Conservation (phyloP, 441 rosid genomes). For the Euphorbia celastroides region DNA sequence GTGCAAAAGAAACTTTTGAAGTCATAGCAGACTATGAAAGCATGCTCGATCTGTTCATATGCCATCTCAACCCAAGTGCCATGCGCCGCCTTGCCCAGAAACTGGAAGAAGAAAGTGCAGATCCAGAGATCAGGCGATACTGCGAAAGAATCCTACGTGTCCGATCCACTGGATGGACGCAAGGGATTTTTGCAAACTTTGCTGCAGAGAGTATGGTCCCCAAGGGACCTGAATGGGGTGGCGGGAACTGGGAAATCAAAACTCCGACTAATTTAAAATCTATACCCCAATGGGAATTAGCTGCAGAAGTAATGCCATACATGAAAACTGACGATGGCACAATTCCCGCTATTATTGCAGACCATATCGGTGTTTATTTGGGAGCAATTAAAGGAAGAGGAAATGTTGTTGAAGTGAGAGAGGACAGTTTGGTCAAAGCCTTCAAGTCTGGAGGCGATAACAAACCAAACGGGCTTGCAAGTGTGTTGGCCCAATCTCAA, state of each 20-base stretch:
- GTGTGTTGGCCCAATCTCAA: slow-evolving; percentile 38
- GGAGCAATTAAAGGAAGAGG: slow-evolving; percentile 96
- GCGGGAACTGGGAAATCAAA: slow-evolving; percentile 99
- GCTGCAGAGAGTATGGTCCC: slow-evolving; percentile 99
- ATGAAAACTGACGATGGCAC: slow-evolving; percentile 94
- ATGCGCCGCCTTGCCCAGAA: slow-evolving; percentile 97
- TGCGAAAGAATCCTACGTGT: slow-evolving; percentile 91
- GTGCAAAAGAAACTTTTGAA: slow-evolving; percentile 97
- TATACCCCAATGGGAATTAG: slow-evolving; percentile 91
- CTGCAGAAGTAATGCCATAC: slow-evolving; percentile 97
- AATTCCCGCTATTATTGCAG: slow-evolving; percentile 79
- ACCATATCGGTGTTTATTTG: slow-evolving; percentile 91
- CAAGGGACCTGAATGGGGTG: slow-evolving; percentile 99
- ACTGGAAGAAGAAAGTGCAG: slow-evolving; percentile 86
- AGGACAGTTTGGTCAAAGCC: slow-evolving; percentile 72
- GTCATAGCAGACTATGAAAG: slow-evolving; percentile 94
- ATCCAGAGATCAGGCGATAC: slow-evolving; percentile 84
- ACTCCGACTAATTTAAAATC: slow-evolving; percentile 78
- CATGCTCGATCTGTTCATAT: slow-evolving; percentile 90
- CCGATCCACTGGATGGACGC: slow-evolving; percentile 97
- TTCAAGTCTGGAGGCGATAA: slow-evolving; percentile 45
- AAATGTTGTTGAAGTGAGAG: slow-evolving; percentile 79
- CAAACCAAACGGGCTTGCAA: slow-evolving; percentile 37
- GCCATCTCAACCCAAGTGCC: slow-evolving; percentile 99
- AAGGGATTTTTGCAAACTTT: slow-evolving; percentile 95